A percentile compares a stretch with the other conserved stretches of the same genome.
phyloP scores from a whole-genome alignment of 129 eudicot species.

The Mikania micrantha region DNA sequence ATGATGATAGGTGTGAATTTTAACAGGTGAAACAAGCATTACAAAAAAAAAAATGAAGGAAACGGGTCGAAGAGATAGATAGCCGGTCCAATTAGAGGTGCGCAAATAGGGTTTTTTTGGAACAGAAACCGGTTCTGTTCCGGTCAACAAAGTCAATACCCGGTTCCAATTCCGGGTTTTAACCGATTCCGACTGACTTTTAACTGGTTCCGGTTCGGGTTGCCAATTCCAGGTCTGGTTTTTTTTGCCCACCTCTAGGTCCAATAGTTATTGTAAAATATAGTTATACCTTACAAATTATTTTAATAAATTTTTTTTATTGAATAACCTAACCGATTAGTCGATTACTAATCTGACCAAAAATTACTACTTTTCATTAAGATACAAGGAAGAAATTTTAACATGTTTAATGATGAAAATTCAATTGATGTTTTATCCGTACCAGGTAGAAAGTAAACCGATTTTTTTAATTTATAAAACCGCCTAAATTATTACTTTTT shows the following conservation, averaged over 20 bases:
- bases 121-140: too few species aligned
- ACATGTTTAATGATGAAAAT: not conserved
- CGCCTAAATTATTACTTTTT: not conserved
- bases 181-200: too few species aligned
- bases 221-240: too few species aligned
- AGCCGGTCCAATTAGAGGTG: too few species aligned
- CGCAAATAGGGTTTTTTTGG: too few species aligned
- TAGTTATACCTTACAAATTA: not conserved
- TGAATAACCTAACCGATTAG: too few species aligned
- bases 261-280: not conserved
- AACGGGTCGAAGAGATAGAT: not conserved
- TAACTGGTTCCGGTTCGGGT: too few species aligned
- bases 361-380: not conserved
- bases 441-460: not conserved
- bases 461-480: not conserved
- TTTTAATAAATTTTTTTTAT: not conserved
- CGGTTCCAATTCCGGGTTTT: too few species aligned
- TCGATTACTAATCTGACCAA: not conserved
- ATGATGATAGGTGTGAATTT: constrained; percentile 2
- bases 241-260: too few species aligned
- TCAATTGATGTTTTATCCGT: not conserved
- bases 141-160: too few species aligned
- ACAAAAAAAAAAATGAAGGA: not conserved
- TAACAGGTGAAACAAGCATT: not conserved
- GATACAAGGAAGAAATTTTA: not conserved